phyloP scores from a whole-genome alignment of 2,329 filamentous ascomycete species.

The Apiospora rasikravindrae region DNA sequence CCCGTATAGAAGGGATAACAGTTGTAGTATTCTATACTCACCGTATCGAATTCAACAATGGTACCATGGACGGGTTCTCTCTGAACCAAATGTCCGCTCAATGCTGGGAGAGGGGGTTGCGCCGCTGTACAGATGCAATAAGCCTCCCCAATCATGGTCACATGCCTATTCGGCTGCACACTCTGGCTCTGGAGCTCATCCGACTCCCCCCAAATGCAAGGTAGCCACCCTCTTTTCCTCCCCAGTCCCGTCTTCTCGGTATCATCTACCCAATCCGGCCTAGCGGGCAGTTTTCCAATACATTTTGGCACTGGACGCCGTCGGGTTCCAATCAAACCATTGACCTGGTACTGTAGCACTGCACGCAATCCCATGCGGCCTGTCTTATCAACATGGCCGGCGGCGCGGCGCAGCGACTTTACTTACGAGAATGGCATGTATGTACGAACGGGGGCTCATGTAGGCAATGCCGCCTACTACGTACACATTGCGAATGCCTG shows the following conservation, averaged over 20 bases:
- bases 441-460: neutral
- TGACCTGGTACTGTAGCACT: conserved; percentile 5
- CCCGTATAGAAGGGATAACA: neutral
- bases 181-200: neutral
- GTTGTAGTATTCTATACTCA: too few species aligned
- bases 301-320: neutral
- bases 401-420: neutral
- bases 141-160: neutral
- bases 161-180: neutral
- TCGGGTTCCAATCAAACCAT: conserved; percentile 9
- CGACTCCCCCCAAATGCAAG: neutral
- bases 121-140: neutral
- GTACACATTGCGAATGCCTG: neutral
- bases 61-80: too few species aligned
- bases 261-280: neutral
- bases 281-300: neutral
- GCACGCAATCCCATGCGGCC: neutral
- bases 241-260: neutral
- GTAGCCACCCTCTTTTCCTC: neutral
- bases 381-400: neutral
- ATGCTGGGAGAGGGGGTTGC: neutral
- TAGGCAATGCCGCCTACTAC: neutral
- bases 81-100: too few species aligned
- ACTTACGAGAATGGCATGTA: neutral
- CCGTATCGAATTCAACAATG: too few species aligned